Conservation (phyloP, 768 basidiomycete genomes). For the Vishniacozyma victoriae region DNA sequence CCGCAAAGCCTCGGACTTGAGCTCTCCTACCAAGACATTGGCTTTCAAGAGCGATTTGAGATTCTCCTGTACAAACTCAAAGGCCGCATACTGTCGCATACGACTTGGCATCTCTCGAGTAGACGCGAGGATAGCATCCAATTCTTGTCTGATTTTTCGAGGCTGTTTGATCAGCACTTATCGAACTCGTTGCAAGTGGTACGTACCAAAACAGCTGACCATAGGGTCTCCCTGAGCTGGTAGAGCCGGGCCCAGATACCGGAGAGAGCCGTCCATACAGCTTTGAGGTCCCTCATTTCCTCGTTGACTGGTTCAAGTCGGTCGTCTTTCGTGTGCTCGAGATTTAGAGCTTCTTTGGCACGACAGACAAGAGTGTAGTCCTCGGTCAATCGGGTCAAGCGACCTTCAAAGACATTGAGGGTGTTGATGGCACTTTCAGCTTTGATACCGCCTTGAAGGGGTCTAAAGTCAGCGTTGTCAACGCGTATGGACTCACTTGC, state of each 20-base stretch:
- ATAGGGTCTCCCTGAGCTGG: conserved; percentile 78
- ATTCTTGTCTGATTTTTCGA: conserved; percentile 85
- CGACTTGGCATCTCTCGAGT: conserved; percentile 98
- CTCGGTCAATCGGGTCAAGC: conserved; percentile 80
- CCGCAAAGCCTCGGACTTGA: conserved; percentile 94
- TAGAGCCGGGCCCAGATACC: conserved; percentile 92
- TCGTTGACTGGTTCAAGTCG: conserved; percentile 91
- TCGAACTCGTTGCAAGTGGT: neutral
- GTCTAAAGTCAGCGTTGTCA: conserved; percentile 41
- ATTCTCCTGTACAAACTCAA: conserved; percentile 93
- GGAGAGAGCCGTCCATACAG: conserved; percentile 96
- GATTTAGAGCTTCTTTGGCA: conserved; percentile 93
- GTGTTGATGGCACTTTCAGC: conserved; percentile 94
- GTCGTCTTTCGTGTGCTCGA: conserved; percentile 69
- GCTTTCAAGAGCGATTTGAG: conserved; percentile 80
- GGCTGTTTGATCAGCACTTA: conserved; percentile 48
- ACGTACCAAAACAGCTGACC: conserved; percentile 72
- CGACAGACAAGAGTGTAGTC: conserved; percentile 92
- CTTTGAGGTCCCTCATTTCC: conserved; percentile 91
- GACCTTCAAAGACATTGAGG: conserved; percentile 90
- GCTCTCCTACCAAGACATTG: conserved; percentile 80
- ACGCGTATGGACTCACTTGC: conserved; percentile 51
- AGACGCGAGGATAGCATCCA: conserved; percentile 83
- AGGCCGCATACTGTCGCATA: conserved; percentile 98
- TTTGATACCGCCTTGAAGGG: conserved; percentile 92